Evolutionary conservation across 2,329 filamentous ascomycete genomes (phyloP), one percentile per base, ranked within the genome.

Genomic region (Claviceps monticola): DNA sequence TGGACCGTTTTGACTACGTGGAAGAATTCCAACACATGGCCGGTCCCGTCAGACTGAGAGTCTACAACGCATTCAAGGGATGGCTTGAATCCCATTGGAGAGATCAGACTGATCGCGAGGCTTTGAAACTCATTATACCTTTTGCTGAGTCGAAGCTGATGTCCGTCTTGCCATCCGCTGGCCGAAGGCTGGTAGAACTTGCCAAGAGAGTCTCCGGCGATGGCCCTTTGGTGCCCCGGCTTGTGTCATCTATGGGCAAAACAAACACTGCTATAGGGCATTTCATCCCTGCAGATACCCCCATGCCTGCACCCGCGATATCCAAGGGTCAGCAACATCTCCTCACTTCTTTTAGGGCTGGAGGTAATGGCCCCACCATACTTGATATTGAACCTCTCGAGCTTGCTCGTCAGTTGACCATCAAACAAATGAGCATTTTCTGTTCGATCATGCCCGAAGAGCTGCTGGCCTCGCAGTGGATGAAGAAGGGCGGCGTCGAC

Each of bases 81-180:
- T 98, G 93, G 93, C 73, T 98, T 19, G 93, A 97, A 70, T 93
- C 86, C 6, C 89, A 98, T 67, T 98, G 93, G 91, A 82, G 86
- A 47, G 81, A 88, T 56, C 81, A 88, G 54, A 82, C 83, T 11
- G 93, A 98, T 64, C 79, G 80, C 50, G 76, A 80, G 13, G 88
- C 90, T 1, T 73, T 98, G 8, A 73, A 77, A 0, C 72, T 86
- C 48, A 94, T 98, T 56, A 74, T 84, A 37, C 74, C 80, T 1
- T 98, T 98, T 66, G 89, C 91, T 2, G 80, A 84, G 57, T 76
- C 78, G 46, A 84, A 84, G 57, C 74, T 98, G 7, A 74, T 74
- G 48, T 66, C 74, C 1, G 74, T 83, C 6, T 71, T 96, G 39
- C 86, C 89, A 16, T 82, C 81, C 17, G 89, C 89, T 21, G 87